These are phyloP conservation scores for Hypsizygus marmoreus DNA, from an alignment of 768 basidiomycete species.

Conservation along the genomic window DNA sequence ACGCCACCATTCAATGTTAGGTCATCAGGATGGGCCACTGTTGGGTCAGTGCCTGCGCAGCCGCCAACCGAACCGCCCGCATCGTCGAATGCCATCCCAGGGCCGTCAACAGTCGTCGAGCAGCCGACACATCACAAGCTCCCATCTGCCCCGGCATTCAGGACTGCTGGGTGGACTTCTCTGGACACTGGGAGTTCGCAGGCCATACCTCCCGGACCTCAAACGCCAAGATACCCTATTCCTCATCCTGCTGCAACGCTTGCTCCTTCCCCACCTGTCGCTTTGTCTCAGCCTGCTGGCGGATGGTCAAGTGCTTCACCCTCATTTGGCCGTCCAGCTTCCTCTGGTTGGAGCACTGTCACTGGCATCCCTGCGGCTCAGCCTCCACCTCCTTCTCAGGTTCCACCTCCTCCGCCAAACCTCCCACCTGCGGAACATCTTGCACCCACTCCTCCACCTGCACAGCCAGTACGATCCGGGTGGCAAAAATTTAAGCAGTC, in stretches of 20 bases:
- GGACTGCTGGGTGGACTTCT: conserved; percentile 67
- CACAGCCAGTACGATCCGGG: conserved; percentile 42
- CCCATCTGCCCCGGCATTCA: conserved; percentile 47
- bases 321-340: conserved; percentile 5
- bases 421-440: background rate
- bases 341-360: conserved; percentile 4
- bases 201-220: conserved; percentile 16
- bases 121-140: conserved; percentile 18
- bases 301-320: conserved; percentile 15
- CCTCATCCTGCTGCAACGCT: conserved; percentile 18
- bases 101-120: conserved; percentile 13
- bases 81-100: conserved; percentile 11
- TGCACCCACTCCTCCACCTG: conserved; percentile 16
- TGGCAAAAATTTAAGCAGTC: conserved; percentile 64
- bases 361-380: conserved; percentile 5
- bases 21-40: conserved; percentile 53
- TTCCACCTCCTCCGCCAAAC: conserved; percentile 9
- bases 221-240: conserved; percentile 8
- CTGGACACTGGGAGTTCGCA: conserved; percentile 52
- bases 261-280: conserved; percentile 20
- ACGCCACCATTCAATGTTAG: conserved; percentile 35
- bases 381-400: background rate
- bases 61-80: conserved; percentile 18
- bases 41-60: conserved; percentile 26
- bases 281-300: conserved; percentile 19